Conservation (phyloP, 1,284 basidiomycete species). For the Trichosporon ovoides region DNA sequence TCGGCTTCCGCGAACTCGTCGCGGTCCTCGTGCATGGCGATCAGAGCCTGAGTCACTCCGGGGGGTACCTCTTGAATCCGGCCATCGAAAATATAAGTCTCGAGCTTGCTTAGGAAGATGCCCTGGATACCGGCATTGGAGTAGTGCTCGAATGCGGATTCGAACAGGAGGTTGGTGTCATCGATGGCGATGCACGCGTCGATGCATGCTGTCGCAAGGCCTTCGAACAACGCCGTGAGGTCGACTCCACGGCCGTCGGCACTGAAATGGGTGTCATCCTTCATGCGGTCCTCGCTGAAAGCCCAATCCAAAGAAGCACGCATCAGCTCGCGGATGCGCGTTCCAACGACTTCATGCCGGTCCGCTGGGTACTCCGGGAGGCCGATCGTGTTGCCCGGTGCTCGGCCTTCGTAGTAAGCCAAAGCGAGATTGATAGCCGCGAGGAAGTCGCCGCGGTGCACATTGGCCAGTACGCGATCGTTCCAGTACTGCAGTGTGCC, state of each 20-base stretch:
- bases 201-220: slow-evolving; percentile 73
- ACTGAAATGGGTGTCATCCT: slow-evolving; percentile 75
- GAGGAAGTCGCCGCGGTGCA: slow-evolving; percentile 81
- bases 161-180: slow-evolving; percentile 80
- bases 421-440: slow-evolving; percentile 81
- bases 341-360: slow-evolving; percentile 64
- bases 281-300: slow-evolving; percentile 91
- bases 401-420: slow-evolving; percentile 74
- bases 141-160: slow-evolving; percentile 87
- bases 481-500: slow-evolving; percentile 93
- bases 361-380: slow-evolving; percentile 64
- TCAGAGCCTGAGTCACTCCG: slow-evolving; percentile 76
- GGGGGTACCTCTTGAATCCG: slow-evolving; percentile 72
- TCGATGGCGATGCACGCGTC: slow-evolving; percentile 74
- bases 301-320: slow-evolving; percentile 78
- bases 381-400: slow-evolving; percentile 80
- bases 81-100: slow-evolving; percentile 74
- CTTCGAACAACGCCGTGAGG: slow-evolving; percentile 82
- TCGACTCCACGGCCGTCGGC: slow-evolving; percentile 85
- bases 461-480: slow-evolving; percentile 77
- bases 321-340: slow-evolving; percentile 77
- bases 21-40: slow-evolving; percentile 70
- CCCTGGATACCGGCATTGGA: slow-evolving; percentile 74
- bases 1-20: slow-evolving; percentile 73
- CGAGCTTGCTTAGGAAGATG: slow-evolving; percentile 82